Base-by-base conservation (phyloP, 306 rosid species). In the Rosa lucieae region DNA sequence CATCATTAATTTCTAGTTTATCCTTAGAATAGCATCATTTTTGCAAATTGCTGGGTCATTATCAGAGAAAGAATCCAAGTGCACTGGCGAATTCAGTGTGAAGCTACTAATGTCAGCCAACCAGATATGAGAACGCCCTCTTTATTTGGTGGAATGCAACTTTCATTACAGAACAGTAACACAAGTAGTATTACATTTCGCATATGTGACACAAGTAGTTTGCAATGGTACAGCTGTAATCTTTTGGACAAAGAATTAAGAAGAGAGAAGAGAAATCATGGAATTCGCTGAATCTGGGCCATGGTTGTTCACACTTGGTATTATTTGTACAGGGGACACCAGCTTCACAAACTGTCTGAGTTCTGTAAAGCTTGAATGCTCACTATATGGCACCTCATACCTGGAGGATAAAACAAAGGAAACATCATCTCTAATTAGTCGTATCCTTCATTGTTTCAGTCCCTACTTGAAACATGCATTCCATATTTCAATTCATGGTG, bases 331-430 rank as follows among this genome's bases (percentile, higher is more conserved):
- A 8, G 99, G 93, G 83, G 97, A 91, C n/a, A 89, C 65, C 70
- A 89, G 81, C 84, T 89, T 92, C 47, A 86, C 96, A 79, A 95
- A 92, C 66, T 95, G 92, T 79, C 67, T 86, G 40, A 95, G 92
- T 74, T 95, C 98, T 75, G 96, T 83, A 80, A 92, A 92, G 94
- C 98, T 95, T 90, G 87, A 76, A 78, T 95, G 98, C 87, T 95
- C 99, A 39, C 97, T 92, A 84, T 95, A 95, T 9, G 98, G 97
- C 84, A 92, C 99, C 80, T 95, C 98, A 53, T 91, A 95, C 89
- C 98, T 92, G 88, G 48, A 56, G 32, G 68, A 71, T 73, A 67
- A 26, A 20, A 67, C 49, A 40, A 82, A 71, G 53, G 48, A 23
- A 62, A 52, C 63, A 55, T 37, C 26, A 55, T 39, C 76, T 26